phyloP scores from a whole-genome alignment of 352 stramenopile genomes.

The Phytophthora vignae region DNA sequence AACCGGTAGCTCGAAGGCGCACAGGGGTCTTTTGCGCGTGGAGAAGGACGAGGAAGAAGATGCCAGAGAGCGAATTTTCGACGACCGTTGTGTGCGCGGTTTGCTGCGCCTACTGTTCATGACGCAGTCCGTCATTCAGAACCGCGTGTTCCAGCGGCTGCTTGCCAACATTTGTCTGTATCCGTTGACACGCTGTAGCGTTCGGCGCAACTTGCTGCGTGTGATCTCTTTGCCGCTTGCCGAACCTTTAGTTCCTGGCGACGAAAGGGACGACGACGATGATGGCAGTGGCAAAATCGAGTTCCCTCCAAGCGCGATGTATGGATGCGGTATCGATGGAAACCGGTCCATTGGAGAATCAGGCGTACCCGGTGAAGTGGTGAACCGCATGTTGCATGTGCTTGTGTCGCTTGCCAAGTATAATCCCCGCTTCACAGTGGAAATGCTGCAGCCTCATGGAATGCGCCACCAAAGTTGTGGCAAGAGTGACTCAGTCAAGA shows the following conservation, averaged over 20 bases:
- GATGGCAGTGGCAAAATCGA: slow-evolving; percentile 43
- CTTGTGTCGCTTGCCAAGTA: slow-evolving; percentile 92
- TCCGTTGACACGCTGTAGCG: slow-evolving; percentile 65
- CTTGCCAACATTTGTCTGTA: slow-evolving; percentile 86
- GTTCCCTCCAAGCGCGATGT: slow-evolving; percentile 68
- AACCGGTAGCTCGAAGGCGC: slow-evolving; percentile 16
- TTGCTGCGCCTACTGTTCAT: slow-evolving; percentile 84
- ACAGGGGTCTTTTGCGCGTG: slow-evolving; percentile 76
- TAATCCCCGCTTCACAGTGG: slow-evolving; percentile 91
- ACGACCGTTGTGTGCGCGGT: slow-evolving; percentile 70
- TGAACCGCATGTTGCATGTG: slow-evolving; percentile 90
- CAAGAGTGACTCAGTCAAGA: slow-evolving; percentile 25
- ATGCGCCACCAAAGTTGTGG: slow-evolving; percentile 47
- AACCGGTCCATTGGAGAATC: slow-evolving; percentile 33
- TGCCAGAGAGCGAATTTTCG: slow-evolving; percentile 64
- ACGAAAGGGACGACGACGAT: slow-evolving; percentile 50
- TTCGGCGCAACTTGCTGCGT: slow-evolving; percentile 71
- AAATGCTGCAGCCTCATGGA: slow-evolving; percentile 81
- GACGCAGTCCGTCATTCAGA: slow-evolving; percentile 82
- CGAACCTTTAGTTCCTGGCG: slow-evolving; percentile 42
- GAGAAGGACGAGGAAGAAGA: slow-evolving; percentile 78
- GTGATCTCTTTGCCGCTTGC: slow-evolving; percentile 67
- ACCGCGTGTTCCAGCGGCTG: slow-evolving; percentile 82
- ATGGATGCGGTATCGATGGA: slow-evolving; percentile 56
- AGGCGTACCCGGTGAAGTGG: slow-evolving; percentile 86